Conservation (phyloP, 2,329 filamentous ascomycete species). For the Aspergillus fumigatiaffinis region DNA sequence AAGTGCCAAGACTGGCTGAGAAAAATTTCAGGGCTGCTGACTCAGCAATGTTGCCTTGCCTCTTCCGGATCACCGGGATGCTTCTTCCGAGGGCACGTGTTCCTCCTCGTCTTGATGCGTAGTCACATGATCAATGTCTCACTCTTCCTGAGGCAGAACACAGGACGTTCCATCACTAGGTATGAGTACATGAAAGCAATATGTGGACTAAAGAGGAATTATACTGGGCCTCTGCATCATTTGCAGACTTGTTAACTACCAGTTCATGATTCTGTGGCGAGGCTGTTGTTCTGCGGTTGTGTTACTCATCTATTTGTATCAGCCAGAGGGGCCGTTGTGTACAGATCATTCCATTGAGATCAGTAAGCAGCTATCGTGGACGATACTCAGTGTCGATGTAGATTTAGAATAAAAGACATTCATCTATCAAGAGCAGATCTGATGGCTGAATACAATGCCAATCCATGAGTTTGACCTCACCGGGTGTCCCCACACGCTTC, state of each 20-base stretch:
- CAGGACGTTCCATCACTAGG: neutral
- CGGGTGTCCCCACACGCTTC: constrained; percentile 13
- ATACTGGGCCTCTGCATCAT: neutral
- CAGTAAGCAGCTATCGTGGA: neutral
- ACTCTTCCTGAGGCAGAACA: neutral
- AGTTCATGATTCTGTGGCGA: neutral
- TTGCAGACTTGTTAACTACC: neutral
- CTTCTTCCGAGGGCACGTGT: constrained; percentile 1
- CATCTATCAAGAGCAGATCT: neutral
- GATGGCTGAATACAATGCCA: neutral
- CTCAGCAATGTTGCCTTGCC: neutral
- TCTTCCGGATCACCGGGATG: neutral
- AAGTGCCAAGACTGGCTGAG: constrained; percentile 14
- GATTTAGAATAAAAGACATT: neutral
- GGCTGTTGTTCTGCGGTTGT: neutral
- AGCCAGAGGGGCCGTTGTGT: neutral
- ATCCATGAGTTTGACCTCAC: constrained; percentile 12
- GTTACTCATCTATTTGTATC: neutral
- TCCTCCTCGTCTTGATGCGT: neutral
- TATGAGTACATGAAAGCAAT: neutral
- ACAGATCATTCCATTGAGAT: neutral
- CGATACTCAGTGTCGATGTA: neutral
- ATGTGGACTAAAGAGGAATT: neutral
- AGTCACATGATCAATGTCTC: neutral
- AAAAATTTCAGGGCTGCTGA: neutral